Base-by-base conservation (phyloP, 257 asterid genomes). In the Vinca minor region DNA sequence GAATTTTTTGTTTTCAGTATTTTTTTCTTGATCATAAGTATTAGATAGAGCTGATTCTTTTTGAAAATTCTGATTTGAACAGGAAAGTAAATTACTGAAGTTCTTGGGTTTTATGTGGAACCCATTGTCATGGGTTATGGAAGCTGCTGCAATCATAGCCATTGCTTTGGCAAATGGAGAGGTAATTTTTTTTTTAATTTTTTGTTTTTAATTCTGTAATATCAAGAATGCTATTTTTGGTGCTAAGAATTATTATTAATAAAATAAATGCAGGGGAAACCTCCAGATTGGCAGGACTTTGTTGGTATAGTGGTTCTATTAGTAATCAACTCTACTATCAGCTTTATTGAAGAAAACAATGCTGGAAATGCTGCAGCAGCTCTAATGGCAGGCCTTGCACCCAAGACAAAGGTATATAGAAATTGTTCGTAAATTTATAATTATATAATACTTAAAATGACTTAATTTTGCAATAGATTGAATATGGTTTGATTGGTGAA, bases 351-450 rank as follows among this genome's bases (percentile, higher is more conserved):
- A 76, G 94, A 85, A 74, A 85, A 85, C 71, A 85, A 79, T 63
- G 94, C 94, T 3, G 94, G 90, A n/a, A 85, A 85, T 68, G 94
- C 94, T 52, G 94, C 94, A 2, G 88, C 86, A 10, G 94, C 94
- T 38, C 78, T 85, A 21, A 85, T 85, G 94, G 90, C 94, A 4
- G 81, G 90, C 9, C 85, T 85, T 65, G 94, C 94, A 38, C 94
- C 94, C 17, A 83, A 81, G 74, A 74, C 94, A 9, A 85, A 79
- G 94, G 92, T 79, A 49, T n/a, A n/a, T n/a, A n/a, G n/a, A n/a
- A n/a, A n/a, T 4, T 44, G 21, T 17, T 42, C 47, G 4, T 42
- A 42, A n/a, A 2, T 42, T 42, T 12, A 13, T 13, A 13, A n/a
- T n/a, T n/a, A n/a, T n/a, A n/a, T n/a, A n/a, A n/a, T n/a, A n/a